phyloP scores from a whole-genome alignment of 192 early-diverging fungal species.

The Cladochytrium replicatum region DNA sequence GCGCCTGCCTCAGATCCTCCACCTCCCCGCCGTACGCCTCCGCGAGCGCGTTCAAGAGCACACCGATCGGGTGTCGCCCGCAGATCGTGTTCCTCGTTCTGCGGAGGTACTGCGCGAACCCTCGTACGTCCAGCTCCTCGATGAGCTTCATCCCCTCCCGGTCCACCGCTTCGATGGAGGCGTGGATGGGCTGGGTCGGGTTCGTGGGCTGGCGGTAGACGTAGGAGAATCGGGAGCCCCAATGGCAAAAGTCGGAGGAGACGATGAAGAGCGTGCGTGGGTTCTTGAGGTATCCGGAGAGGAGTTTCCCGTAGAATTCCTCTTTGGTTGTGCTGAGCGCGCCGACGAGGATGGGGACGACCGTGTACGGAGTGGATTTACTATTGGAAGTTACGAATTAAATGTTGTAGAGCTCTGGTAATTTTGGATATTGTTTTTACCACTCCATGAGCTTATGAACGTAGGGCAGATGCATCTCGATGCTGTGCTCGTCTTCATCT shows the following conservation, averaged over 20 bases:
- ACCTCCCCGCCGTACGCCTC: no score
- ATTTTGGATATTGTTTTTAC: conserved; percentile 18
- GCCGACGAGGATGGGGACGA: conserved; percentile 90
- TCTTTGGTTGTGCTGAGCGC: conserved; percentile 50
- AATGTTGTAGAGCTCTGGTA: neutral
- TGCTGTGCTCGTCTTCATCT: conserved; percentile 93
- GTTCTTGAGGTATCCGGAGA: conserved; percentile 64
- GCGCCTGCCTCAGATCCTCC: no score
- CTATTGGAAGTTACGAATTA: conserved; percentile 6
- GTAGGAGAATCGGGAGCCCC: conserved; percentile 81
- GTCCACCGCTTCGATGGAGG: conserved; percentile 74
- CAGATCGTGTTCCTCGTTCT: conserved; percentile 89
- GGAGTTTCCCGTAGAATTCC: conserved; percentile 55
- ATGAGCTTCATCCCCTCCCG: conserved; percentile 70
- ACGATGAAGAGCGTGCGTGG: conserved; percentile 75
- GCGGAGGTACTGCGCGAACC: conserved; percentile 61
- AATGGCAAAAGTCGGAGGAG: conserved; percentile 98
- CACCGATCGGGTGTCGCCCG: conserved; percentile 80
- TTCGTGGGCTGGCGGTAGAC: conserved; percentile 39
- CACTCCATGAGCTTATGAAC: conserved; percentile 69
- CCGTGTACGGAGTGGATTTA: conserved; percentile 29
- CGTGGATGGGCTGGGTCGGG: conserved; percentile 56
- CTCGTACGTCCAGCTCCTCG: conserved; percentile 44
- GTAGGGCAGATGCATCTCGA: conserved; percentile 96
- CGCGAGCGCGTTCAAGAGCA: conserved; percentile 68